A percentile compares a stretch with the other conserved stretches of the same genome.
Conservation (phyloP, 805 yeast species). For the Wickerhamomyces bisporus region DNA sequence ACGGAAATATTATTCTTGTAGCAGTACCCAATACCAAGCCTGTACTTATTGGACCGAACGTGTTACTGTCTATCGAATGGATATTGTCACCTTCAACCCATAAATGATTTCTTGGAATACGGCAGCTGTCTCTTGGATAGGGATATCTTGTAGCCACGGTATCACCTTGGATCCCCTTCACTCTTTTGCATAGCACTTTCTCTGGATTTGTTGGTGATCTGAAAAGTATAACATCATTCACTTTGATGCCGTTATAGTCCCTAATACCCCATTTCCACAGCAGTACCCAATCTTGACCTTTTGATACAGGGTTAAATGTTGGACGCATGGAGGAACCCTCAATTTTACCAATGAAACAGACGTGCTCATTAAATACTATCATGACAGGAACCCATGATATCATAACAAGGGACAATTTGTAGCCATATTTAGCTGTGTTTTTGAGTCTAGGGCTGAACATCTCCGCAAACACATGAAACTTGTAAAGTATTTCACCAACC, state of each 20-base stretch:
- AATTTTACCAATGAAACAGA: conserved; percentile 66
- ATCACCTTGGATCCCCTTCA: conserved; percentile 75
- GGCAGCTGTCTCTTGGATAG: conserved; percentile 58
- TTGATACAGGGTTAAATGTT: conserved; percentile 65
- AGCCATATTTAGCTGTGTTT: conserved; percentile 23
- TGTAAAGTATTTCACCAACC: too few species aligned
- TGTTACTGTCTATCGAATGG: conserved; percentile 80
- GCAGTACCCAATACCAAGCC: conserved; percentile 81
- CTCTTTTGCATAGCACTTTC: conserved; percentile 69
- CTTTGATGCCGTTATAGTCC: conserved; percentile 38
- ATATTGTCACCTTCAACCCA: conserved; percentile 96
- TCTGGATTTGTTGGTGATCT: conserved; percentile 80
- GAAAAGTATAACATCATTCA: conserved; percentile 72
- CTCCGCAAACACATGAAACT: too few species aligned
- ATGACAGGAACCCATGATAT: conserved; percentile 79
- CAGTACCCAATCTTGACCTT: conserved; percentile 54
- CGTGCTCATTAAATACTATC: conserved; percentile 62
- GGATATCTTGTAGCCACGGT: conserved; percentile 53
- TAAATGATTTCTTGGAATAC: conserved; percentile 71
- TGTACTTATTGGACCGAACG: conserved; percentile 81
- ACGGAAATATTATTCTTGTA: conserved; percentile 65
- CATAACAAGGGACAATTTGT: conserved; percentile 30
- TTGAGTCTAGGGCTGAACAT: conserved; percentile 5
- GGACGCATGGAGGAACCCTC: conserved; percentile 89
- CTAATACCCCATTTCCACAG: conserved; percentile 61